Conservation (phyloP, 495 filamentous ascomycete species). For the Daldinia loculata region DNA sequence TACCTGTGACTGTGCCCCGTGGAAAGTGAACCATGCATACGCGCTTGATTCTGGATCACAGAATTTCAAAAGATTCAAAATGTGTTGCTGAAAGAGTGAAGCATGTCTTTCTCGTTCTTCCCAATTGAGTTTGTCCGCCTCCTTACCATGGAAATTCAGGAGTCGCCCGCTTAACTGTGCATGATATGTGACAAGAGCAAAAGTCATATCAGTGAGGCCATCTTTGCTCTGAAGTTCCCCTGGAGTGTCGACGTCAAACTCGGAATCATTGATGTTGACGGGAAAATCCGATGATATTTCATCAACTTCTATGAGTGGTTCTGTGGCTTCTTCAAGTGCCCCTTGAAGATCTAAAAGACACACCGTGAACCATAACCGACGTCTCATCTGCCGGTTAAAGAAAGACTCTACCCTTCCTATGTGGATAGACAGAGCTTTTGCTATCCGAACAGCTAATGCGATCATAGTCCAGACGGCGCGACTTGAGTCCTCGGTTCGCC, state of each 20-base stretch:
- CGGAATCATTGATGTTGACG: conserved; percentile 22
- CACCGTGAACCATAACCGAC: conserved; percentile 33
- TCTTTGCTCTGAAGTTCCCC: neutral
- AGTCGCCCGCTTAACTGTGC: conserved; percentile 18
- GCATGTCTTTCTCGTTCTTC: conserved; percentile 8
- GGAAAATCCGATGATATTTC: conserved; percentile 2
- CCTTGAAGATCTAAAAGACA: conserved; percentile 28
- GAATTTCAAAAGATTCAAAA: conserved; percentile 17
- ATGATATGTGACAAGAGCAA: conserved; percentile 26
- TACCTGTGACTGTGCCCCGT: conserved; percentile 18
- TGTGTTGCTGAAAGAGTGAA: conserved; percentile 15
- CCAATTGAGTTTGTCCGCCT: neutral
- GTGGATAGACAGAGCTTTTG: conserved; percentile 19
- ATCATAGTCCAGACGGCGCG: conserved; percentile 30
- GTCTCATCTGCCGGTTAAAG: conserved; percentile 24
- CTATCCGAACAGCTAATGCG: conserved; percentile 24
- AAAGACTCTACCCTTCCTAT: conserved; percentile 5
- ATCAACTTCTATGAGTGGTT: conserved; percentile 13
- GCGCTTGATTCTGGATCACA: conserved; percentile 31
- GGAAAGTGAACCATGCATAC: conserved; percentile 34
- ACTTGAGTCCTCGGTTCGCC: conserved; percentile 29
- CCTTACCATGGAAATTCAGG: conserved; percentile 13
- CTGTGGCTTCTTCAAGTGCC: conserved; percentile 21
- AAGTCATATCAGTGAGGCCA: conserved; percentile 25
- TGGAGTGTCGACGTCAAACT: conserved; percentile 19